Conservation (phyloP, 2,329 filamentous ascomycete genomes). For the Talaromyces sp. region DNA sequence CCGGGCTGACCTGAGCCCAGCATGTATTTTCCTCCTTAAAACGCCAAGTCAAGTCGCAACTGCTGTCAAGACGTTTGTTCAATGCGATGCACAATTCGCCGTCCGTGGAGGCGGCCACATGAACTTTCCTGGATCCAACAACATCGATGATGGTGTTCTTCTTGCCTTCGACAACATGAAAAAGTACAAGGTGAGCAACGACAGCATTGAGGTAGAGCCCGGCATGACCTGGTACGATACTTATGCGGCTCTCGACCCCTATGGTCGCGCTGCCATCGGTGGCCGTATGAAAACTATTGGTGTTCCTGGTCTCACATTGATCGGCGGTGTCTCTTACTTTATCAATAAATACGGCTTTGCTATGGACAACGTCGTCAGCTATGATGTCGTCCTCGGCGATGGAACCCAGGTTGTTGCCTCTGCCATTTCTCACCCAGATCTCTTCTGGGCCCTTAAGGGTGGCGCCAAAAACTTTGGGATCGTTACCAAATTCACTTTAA, state of each 20-base stretch:
- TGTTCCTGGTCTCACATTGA: constrained; percentile 29
- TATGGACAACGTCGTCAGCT: constrained; percentile 27
- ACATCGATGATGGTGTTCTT: constrained; percentile 26
- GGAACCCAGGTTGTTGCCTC: constrained; percentile 20
- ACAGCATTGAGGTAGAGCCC: constrained; percentile 21
- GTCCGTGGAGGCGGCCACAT: constrained; percentile 52
- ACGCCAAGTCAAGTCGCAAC: constrained; percentile 19
- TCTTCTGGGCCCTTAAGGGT: constrained; percentile 33
- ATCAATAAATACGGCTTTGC: constrained; percentile 27
- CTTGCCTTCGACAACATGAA: constrained; percentile 21
- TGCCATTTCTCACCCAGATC: constrained; percentile 17
- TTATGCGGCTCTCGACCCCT: constrained; percentile 19
- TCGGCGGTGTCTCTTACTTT: constrained; percentile 30
- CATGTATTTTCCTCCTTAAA: constrained; percentile 25
- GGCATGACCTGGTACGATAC: constrained; percentile 26
- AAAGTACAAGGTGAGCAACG: constrained; percentile 15
- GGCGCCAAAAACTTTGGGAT: constrained; percentile 30
- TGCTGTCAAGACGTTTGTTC: constrained; percentile 17
- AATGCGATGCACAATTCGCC: constrained; percentile 41
- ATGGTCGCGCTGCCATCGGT: constrained; percentile 22
- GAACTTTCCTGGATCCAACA: constrained; percentile 24
- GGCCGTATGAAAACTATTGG: constrained; percentile 30
- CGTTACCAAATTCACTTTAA: constrained; percentile 26
- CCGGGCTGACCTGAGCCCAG: constrained; percentile 16
- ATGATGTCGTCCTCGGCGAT: constrained; percentile 27